Percentiles rank a stretch among this genome's conserved stretches.
Evolutionary conservation across 495 filamentous ascomycete species (phyloP).

Genomic region (Lepidopterella palustris): DNA sequence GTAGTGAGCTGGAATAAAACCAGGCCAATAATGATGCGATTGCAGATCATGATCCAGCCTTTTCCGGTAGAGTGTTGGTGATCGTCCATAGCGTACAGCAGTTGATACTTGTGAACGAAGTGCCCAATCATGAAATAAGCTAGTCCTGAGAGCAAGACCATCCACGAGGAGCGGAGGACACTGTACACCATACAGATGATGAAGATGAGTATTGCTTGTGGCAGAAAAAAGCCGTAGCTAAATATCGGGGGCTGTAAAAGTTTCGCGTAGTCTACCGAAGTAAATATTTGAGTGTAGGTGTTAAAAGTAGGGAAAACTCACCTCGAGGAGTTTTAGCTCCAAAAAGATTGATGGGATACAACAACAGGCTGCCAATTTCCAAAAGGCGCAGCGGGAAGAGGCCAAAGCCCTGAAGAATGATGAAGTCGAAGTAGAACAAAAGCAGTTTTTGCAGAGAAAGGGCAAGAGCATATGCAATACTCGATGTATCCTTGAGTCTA

Average conservation of each 20-base stretch:
- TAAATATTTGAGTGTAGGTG: not conserved
- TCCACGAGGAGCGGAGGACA: conserved; percentile 73
- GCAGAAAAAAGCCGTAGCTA: conserved; percentile 93
- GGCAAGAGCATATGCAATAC: conserved; percentile 70
- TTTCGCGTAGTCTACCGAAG: conserved; percentile 65
- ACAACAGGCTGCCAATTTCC: conserved; percentile 74
- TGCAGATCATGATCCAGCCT: conserved; percentile 93
- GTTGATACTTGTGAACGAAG: conserved; percentile 96
- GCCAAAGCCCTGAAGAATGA: conserved; percentile 86
- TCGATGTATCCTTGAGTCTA: conserved; percentile 67
- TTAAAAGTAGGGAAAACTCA: conserved; percentile 17
- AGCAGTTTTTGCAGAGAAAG: conserved; percentile 63
- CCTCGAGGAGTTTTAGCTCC: conserved; percentile 78
- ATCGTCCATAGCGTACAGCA: conserved; percentile 97
- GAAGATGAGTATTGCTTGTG: conserved; percentile 81
- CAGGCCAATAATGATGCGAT: conserved; percentile 75
- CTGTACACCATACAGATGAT: conserved; percentile 95
- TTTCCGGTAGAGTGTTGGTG: conserved; percentile 88
- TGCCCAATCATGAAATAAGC: conserved; percentile 84
- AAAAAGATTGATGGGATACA: conserved; percentile 76
- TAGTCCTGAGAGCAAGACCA: conserved; percentile 75
- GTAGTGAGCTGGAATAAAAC: conserved; percentile 86
- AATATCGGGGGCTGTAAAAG: conserved; percentile 78
- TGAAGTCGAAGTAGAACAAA: conserved; percentile 88
- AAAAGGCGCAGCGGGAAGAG: conserved; percentile 89